Conservation (phyloP, 495 filamentous ascomycete genomes). For the Penicillium soppii region DNA sequence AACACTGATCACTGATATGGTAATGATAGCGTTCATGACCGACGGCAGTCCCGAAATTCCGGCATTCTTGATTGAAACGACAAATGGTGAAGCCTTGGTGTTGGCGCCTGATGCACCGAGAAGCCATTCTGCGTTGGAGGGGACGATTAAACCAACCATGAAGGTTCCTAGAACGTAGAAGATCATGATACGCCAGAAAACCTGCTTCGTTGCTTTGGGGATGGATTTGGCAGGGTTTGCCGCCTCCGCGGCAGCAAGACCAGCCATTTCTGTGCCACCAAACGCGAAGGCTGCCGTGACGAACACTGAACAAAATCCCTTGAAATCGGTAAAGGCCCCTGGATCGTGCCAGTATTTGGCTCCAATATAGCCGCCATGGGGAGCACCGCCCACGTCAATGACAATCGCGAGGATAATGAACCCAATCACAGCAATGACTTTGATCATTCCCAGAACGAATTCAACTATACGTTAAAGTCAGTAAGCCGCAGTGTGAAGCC, state of each 20-base stretch:
- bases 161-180: conserved; percentile 76
- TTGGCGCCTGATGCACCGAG: conserved; percentile 45
- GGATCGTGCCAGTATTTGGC: conserved; percentile 65
- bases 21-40: conserved; percentile 74
- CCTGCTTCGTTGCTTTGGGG: conserved; percentile 68
- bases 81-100: conserved; percentile 69
- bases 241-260: conserved; percentile 71
- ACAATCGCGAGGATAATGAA: conserved; percentile 74
- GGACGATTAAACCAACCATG: conserved; percentile 73
- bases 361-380: conserved; percentile 56
- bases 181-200: conserved; percentile 72
- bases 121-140: conserved; percentile 45
- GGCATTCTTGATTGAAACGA: conserved; percentile 67
- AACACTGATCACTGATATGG: conserved; percentile 65
- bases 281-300: conserved; percentile 75
- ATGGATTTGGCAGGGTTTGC: conserved; percentile 62
- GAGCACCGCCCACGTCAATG: conserved; percentile 66
- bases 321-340: conserved; percentile 69
- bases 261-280: conserved; percentile 69
- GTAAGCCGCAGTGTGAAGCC: conserved; percentile 23
- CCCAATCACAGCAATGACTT: conserved; percentile 58
- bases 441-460: conserved; percentile 46
- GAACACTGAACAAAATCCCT: conserved; percentile 71
- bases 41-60: conserved; percentile 64
- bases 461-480: conserved; percentile 26